phyloP scores from a whole-genome alignment of 257 asterid species.

The Solanum sparsipilum region DNA sequence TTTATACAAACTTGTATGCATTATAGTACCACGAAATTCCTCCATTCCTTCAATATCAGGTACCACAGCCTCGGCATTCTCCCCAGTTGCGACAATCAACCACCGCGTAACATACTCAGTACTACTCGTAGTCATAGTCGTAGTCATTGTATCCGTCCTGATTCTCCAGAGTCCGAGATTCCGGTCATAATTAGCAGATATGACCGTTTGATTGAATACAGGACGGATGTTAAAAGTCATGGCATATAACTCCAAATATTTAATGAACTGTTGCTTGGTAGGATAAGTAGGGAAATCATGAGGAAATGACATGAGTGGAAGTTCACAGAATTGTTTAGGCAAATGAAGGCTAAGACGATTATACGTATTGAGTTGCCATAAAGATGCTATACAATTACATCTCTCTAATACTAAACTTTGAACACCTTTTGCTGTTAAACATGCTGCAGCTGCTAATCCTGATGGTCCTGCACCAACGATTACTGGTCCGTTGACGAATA shows the following conservation, averaged over 20 bases:
- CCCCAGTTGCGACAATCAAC: constrained; percentile 83
- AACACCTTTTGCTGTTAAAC: constrained; percentile 40
- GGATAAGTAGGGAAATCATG: constrained; percentile 65
- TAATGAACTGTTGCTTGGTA: constrained; percentile 50
- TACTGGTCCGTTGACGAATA: constrained; percentile 48
- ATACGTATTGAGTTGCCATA: constrained; percentile 81
- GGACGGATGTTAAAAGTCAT: constrained; percentile 48
- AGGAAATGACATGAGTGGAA: constrained; percentile 71
- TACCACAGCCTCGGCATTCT: constrained; percentile 65
- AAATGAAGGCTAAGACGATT: constrained; percentile 72
- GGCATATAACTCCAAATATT: constrained; percentile 53
- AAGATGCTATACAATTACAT: constrained; percentile 66
- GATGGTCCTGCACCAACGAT: constrained; percentile 88
- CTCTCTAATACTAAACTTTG: constrained; percentile 60
- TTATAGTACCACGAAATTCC: constrained; percentile 36
- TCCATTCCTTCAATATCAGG: constrained; percentile 49
- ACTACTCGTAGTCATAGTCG: too few species aligned
- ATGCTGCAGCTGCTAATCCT: constrained; percentile 76
- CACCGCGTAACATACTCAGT: constrained; percentile 50
- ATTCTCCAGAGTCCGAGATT: constrained; percentile 46
- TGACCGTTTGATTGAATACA: constrained; percentile 34
- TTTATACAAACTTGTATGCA: constrained; percentile 65
- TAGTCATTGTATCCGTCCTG: constrained; percentile 15
- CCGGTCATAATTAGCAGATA: constrained; percentile 37
- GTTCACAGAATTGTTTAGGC: constrained; percentile 77